Percentiles rank a stretch among this genome's conserved stretches.
These are phyloP conservation scores for Cenchrus americanus DNA, from an alignment of 176 grass and related monocot species.

Conservation along the genomic window DNA sequence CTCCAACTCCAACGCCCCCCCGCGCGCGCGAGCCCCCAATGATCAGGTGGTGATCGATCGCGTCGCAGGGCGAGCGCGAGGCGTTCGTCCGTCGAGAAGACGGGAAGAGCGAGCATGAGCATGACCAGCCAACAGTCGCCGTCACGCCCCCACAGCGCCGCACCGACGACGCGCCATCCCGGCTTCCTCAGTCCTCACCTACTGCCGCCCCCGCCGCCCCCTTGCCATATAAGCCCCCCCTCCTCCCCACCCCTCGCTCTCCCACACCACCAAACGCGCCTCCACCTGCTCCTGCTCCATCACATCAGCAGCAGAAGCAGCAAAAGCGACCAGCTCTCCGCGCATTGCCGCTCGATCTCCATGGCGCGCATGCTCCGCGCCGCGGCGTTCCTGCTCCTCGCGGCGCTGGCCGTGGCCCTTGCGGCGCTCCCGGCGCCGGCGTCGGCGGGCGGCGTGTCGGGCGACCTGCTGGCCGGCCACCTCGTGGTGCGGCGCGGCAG, in stretches of 20 bases:
- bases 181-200: slow-evolving; percentile 29
- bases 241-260: neutral
- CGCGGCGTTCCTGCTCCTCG: neutral
- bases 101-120: neutral
- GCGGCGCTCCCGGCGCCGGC: neutral
- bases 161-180: slow-evolving; percentile 51
- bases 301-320: neutral
- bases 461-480: neutral
- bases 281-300: neutral
- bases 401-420: neutral
- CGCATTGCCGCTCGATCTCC: neutral
- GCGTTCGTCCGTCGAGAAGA: too few relatives aligned
- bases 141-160: slow-evolving; percentile 31
- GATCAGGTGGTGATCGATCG: neutral
- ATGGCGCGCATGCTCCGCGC: neutral
- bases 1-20: neutral
- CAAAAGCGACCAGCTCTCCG: neutral
- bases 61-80: neutral
- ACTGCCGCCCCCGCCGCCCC: slow-evolving; percentile 29
- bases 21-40: neutral
- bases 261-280: neutral
- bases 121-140: slow-evolving; percentile 32
- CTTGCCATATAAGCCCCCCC: slow-evolving; percentile 33
- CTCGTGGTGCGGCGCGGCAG: slow-evolving; percentile 31
- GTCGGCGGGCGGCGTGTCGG: neutral